phyloP scores from a whole-genome alignment of 331 rosid genomes.

The Cucumis variabilis region DNA sequence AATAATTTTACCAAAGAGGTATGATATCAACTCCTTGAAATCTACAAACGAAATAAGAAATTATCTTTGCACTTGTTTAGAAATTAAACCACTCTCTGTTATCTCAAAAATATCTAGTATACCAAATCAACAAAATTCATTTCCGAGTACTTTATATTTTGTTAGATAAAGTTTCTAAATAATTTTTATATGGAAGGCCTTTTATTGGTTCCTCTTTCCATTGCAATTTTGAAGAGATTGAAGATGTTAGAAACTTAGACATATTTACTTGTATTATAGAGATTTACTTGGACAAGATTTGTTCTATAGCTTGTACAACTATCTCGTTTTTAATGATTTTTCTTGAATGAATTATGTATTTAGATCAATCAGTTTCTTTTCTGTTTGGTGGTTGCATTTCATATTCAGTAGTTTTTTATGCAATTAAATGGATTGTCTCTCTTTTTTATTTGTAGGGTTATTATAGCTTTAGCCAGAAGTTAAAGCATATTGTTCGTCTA shows the following conservation, averaged over 20 bases:
- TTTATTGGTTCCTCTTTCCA: too few species aligned
- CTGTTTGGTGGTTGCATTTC: too few species aligned
- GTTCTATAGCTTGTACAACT: too few species aligned
- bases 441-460: too few species aligned
- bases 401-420: background rate
- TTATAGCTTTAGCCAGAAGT: too few species aligned
- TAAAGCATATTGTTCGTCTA: constrained; percentile 39
- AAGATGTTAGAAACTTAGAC: background rate
- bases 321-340: background rate
- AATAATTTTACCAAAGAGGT: constrained; percentile 1
- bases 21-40: too few species aligned
- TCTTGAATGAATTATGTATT: background rate
- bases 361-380: too few species aligned
- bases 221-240: too few species aligned
- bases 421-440: background rate
- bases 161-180: constrained; percentile 12
- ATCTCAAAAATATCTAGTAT: constrained; percentile 39
- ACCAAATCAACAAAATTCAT: constrained; percentile 92
- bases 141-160: constrained; percentile 65
- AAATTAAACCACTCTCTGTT: constrained; percentile 17
- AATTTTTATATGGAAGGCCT: background rate
- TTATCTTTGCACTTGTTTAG: background rate
- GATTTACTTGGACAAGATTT: too few species aligned
- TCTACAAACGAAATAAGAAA: too few species aligned
- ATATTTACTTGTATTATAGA: too few species aligned